A percentile compares a stretch with the other conserved stretches of the same genome.
Evolutionary conservation across 2,329 filamentous ascomycete genomes (phyloP).

Genomic region (Pezicula carpinea): DNA sequence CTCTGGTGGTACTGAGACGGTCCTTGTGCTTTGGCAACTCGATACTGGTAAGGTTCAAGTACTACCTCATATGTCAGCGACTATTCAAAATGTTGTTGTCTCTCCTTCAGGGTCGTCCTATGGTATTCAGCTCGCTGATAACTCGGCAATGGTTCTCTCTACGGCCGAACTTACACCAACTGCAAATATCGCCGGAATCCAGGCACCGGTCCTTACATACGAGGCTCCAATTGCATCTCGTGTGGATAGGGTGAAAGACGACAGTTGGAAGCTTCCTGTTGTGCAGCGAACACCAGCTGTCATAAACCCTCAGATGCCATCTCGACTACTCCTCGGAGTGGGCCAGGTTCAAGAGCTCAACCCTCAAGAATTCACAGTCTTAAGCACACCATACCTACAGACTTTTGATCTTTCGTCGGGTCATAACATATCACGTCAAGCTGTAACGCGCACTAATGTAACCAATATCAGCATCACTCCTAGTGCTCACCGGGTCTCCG

Average conservation of each 20-base stretch:
- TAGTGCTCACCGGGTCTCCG: conserved; percentile 64
- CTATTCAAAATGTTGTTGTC: conserved; percentile 79
- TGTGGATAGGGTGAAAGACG: conserved; percentile 41
- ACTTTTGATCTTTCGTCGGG: conserved; percentile 80
- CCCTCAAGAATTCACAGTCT: conserved; percentile 42
- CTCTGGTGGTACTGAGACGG: conserved; percentile 86
- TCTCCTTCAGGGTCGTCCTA: conserved; percentile 79
- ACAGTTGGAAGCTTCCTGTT: conserved; percentile 20
- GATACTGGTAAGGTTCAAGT: conserved; percentile 79
- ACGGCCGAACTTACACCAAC: conserved; percentile 85
- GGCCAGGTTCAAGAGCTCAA: conserved; percentile 55
- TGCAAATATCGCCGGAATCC: conserved; percentile 78
- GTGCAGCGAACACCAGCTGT: conserved; percentile 48
- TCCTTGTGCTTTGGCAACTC: conserved; percentile 88
- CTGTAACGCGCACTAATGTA: conserved; percentile 80
- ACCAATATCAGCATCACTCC: conserved; percentile 75
- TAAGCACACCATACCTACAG: conserved; percentile 66
- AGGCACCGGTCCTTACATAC: conserved; percentile 52
- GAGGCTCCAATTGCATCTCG: conserved; percentile 46
- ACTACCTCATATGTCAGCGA: conserved; percentile 83
- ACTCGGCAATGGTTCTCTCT: conserved; percentile 85
- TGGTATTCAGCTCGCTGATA: conserved; percentile 81
- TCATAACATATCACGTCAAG: conserved; percentile 78
- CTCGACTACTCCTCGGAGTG: conserved; percentile 64
- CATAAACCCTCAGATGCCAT: conserved; percentile 57